Base-by-base conservation (phyloP, 225 moss, liverwort and hornwort genomes). In the Sphagnum tenellum region DNA sequence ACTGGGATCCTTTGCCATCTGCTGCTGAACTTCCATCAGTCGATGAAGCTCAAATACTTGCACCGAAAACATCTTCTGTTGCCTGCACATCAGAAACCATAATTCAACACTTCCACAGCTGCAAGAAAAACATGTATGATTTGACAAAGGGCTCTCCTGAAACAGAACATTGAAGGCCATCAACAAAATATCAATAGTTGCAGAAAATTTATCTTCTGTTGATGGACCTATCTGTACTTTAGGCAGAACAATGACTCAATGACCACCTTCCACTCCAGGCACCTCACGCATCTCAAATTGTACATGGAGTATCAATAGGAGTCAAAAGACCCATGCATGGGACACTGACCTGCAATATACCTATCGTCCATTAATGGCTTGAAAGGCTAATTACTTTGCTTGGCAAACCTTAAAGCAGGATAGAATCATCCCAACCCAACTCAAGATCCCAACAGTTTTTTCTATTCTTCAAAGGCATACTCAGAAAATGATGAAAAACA, bases 21-120 rank as follows among this genome's bases (percentile, higher is more conserved):
- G 73, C 50, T 85, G 81, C 75, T 96, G 95, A n/a, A 96, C 92
- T 84, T 88, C 59, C 14, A 90, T 78, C 9, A 86, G 78, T 45
- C 92, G 87, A 62, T 98, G 90, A 44, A 98, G 76, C 59, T 98
- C 90, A 63, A 92, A 98, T 5, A 90, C 70, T 72, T 98, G 96
- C 49, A 68, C 70, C 46, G 86, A 80, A 62, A 92, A 98, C 64
- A 98, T 80, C 62, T 79, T 92, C 72, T 98, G 96, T 47, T 98
- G 96, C 71, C 96, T 98, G 80, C 68, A 64, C 5, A 44, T 29
- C 29, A 29, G 29, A 29, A 29, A 29, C 29, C 29, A 29, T 29
- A 29, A n/a, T 12, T 9, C 47, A 48, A 48, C 44, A 56, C 58
- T n/a, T 13, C 5, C 48, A 50, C 45, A 48, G 11, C 54, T 46